Evolutionary conservation across 2,329 filamentous ascomycete genomes (phyloP), one percentile per base, ranked within the genome.

Genomic region (Daldinia sp.): DNA sequence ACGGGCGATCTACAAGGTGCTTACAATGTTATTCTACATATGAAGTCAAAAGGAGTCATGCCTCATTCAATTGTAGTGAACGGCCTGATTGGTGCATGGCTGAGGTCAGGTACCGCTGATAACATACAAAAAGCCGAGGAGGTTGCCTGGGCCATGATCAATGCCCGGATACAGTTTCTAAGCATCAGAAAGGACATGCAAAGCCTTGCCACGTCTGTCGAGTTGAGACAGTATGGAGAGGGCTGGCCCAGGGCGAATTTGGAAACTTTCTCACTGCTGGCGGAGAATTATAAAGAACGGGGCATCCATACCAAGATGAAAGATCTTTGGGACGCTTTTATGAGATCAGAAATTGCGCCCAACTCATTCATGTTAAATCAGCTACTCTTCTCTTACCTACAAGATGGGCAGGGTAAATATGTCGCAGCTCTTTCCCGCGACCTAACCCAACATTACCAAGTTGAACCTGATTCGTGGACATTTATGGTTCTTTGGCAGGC

Each of bases 361-460:
- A 90, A 93, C 74, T 88, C 89, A 7, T 92, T 90, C 78, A 91
- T 94, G 81, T 88, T 94, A 84, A 96, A 95, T 78, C 91, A 94
- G 75, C 82, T 94, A 23, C 86, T 96, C 28, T 88, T 89, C 67
- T 88, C 89, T 6, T 86, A 90, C 69, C 84, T 91, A 53, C 86
- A 89, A 67, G 86, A 86, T 65, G 87, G 87, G 57, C 82, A 88
- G 59, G 82, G 85, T 50, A 78, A 80, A 26, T 81, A 86, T 57
- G 87, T 91, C 0, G 83, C 86, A 73, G 76, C 80, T 2, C 83
- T 89, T 33, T 93, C 89, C 77, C 77, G 80, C 9, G 78, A 80
- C 18, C 84, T 93, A 75, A 85, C 86, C 33, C 72, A 78, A 9
- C 79, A 84, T 28, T 80, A 82, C 39, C 81, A 79, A 35, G 77